These are phyloP conservation scores for Trametes villosa DNA, from an alignment of 768 basidiomycete species.

Conservation along the genomic window DNA sequence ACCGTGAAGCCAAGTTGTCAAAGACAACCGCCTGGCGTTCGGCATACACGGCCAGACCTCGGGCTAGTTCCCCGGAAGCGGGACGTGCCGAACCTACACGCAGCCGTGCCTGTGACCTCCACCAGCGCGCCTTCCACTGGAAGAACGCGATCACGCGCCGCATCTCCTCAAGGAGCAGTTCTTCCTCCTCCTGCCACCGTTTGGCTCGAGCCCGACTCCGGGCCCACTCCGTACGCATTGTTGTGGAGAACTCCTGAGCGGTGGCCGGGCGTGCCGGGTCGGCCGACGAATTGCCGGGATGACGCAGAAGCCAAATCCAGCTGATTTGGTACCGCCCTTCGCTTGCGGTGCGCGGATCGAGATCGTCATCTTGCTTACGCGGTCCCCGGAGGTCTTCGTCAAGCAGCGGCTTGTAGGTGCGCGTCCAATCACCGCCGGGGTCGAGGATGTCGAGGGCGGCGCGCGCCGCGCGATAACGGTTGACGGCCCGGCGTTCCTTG, in stretches of 20 bases:
- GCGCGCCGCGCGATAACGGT: not conserved
- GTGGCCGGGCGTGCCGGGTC: not conserved
- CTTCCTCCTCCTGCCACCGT: conserved; percentile 42
- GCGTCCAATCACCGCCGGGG: not conserved
- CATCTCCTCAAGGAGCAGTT: conserved; percentile 43
- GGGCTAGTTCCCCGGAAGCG: too few species aligned
- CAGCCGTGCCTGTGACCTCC: too few species aligned
- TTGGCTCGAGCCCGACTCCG: conserved; percentile 35
- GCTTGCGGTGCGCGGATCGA: not conserved
- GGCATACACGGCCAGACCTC: too few species aligned
- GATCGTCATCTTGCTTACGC: not conserved
- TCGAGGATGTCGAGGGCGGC: not conserved
- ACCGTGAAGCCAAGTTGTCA: too few species aligned
- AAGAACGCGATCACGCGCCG: conserved; percentile 27
- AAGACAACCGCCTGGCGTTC: too few species aligned
- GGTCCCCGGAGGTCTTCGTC: not conserved
- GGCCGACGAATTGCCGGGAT: not conserved
- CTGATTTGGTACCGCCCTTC: conserved; percentile 16
- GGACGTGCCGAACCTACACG: too few species aligned
- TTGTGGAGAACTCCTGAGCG: not conserved
- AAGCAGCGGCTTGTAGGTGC: not conserved
- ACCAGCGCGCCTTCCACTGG: conserved; percentile 25
- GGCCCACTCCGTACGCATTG: conserved; percentile 19
- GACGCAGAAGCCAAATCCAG: conserved; percentile 26
- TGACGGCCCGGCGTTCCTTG: not conserved